phyloP scores from a whole-genome alignment of 2,329 filamentous ascomycete species.

The Pseudocercospora pini-densiflorae region DNA sequence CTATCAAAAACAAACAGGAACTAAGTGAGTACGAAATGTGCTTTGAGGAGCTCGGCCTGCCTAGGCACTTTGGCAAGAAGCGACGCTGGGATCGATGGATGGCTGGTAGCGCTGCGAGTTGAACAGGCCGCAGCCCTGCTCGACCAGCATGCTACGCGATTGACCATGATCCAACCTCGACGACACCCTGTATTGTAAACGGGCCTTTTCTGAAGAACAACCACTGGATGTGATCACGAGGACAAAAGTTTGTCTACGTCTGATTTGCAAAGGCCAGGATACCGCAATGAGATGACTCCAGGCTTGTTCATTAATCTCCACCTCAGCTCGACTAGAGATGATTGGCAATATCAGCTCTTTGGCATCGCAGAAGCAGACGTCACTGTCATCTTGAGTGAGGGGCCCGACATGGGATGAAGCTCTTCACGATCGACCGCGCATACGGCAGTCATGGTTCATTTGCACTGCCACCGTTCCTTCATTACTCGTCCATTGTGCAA shows the following conservation, averaged over 20 bases:
- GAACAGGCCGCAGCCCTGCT: constrained; percentile 8
- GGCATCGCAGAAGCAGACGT: constrained; percentile 11
- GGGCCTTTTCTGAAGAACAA: constrained; percentile 8
- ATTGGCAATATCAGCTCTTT: background rate
- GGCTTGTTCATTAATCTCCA: background rate
- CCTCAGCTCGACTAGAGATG: background rate
- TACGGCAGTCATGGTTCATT: constrained; percentile 18
- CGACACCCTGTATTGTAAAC: background rate
- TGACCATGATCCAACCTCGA: background rate
- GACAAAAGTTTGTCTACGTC: background rate
- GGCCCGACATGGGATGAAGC: constrained; percentile 8
- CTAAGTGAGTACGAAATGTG: constrained; percentile 32
- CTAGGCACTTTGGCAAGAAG: constrained; percentile 34
- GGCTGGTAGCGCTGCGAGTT: constrained; percentile 17
- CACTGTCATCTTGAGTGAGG: constrained; percentile 20
- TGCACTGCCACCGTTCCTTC: constrained; percentile 14
- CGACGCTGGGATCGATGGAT: constrained; percentile 24
- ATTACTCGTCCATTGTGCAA: constrained; percentile 12
- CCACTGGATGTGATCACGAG: background rate
- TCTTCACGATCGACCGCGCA: constrained; percentile 21
- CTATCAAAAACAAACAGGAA: constrained; percentile 25
- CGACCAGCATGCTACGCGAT: constrained; percentile 2
- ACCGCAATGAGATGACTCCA: background rate
- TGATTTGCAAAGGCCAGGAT: background rate
- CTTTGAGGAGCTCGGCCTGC: constrained; percentile 30